Conservation (phyloP, 306 rosid genomes). For the Biancaea sappan region DNA sequence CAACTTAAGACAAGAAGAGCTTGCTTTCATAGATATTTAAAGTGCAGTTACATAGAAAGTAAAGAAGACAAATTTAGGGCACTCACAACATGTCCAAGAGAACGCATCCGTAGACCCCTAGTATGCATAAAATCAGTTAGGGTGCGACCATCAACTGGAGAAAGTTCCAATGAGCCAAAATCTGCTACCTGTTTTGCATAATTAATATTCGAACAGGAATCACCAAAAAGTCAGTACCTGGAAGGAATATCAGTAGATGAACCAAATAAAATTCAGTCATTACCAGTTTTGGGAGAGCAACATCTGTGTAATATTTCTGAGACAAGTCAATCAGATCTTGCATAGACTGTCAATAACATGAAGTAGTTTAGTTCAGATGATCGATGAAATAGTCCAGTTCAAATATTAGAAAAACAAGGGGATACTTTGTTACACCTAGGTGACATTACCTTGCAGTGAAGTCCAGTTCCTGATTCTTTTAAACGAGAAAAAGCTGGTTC, state of each 20-base stretch:
- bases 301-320: constrained; percentile 83
- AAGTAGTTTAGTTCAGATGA: constrained; percentile 39
- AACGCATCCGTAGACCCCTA: constrained; percentile 92
- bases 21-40: constrained; percentile 8
- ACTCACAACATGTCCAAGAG: constrained; percentile 96
- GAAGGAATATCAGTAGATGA: constrained; percentile 33
- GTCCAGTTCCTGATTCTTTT: constrained; percentile 91
- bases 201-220: constrained; percentile 39
- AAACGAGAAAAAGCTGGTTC: constrained; percentile 80
- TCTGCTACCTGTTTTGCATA: constrained; percentile 84
- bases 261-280: constrained; percentile 39
- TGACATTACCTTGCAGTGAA: constrained; percentile 83
- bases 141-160: constrained; percentile 99
- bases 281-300: constrained; percentile 99
- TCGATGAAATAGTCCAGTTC: constrained; percentile 33
- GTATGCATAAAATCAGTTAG: constrained; percentile 99
- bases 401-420: constrained; percentile 25
- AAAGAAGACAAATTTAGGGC: constrained; percentile 34
- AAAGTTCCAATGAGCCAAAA: constrained; percentile 96
- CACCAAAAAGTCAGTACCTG: constrained; percentile 33
- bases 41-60: not conserved
- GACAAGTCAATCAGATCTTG: constrained; percentile 78
- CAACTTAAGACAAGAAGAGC: constrained; percentile 22
- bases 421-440: constrained; percentile 29
- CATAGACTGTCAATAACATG: constrained; percentile 66